Evolutionary conservation across 2,329 filamentous ascomycete species (phyloP).

Genomic region (Cladosporium sp.): DNA sequence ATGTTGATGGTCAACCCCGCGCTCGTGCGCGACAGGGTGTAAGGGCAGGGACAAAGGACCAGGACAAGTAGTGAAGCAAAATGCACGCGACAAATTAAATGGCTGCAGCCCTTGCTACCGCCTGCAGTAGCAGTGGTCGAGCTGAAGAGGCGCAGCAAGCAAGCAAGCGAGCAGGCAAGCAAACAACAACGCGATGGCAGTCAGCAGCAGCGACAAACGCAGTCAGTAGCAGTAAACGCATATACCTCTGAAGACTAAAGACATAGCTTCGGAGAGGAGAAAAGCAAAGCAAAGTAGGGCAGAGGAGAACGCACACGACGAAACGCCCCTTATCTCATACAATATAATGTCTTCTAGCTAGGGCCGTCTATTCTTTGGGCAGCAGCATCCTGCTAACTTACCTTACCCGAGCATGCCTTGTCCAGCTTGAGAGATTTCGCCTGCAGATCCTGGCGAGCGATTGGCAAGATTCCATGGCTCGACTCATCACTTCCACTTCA

Average conservation of each 20-base stretch:
- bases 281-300: too few species aligned
- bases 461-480: too few species aligned
- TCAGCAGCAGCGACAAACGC: neutral
- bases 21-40: neutral
- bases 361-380: too few species aligned
- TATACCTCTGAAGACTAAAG: neutral
- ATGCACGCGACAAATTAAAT: neutral
- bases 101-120: neutral
- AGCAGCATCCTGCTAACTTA: too few species aligned
- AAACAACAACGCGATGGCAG: neutral
- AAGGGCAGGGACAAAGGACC: neutral
- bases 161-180: neutral
- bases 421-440: too few species aligned
- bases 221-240: neutral
- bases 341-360: too few species aligned
- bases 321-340: too few species aligned
- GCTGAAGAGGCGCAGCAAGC: slow-evolving; percentile 2
- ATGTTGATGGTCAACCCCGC: neutral
- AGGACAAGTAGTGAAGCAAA: neutral
- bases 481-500: too few species aligned
- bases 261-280: too few species aligned
- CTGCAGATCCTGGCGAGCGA: too few species aligned
- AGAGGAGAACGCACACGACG: too few species aligned
- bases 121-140: slow-evolving; percentile 8
- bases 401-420: too few species aligned